These are phyloP conservation scores for Aspergillus ochraceus DNA, from an alignment of 2,329 filamentous ascomycete genomes.

Conservation along the genomic window DNA sequence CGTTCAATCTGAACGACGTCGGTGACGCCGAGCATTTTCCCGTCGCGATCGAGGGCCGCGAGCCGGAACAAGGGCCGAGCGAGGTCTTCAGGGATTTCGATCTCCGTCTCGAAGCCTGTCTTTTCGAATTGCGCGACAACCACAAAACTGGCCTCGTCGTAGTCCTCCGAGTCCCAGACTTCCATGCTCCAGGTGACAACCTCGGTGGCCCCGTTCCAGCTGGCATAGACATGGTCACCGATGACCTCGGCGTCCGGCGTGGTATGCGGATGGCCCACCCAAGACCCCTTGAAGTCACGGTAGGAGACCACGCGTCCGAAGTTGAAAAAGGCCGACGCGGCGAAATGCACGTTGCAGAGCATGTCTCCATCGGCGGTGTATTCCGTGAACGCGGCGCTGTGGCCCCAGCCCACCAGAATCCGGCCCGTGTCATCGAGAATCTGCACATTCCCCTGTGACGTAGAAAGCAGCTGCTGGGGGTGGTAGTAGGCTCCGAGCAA, in stretches of 20 bases:
- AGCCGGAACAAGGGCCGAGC: slow-evolving; percentile 17
- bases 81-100: slow-evolving; percentile 20
- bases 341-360: slow-evolving; percentile 56
- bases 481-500: slow-evolving; percentile 41
- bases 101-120: slow-evolving; percentile 33
- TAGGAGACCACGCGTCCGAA: slow-evolving; percentile 51
- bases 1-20: slow-evolving; percentile 13
- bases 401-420: slow-evolving; percentile 52
- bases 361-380: slow-evolving; percentile 51
- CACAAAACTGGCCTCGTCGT: slow-evolving; percentile 13
- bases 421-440: slow-evolving; percentile 44
- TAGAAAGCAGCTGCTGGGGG: slow-evolving; percentile 37
- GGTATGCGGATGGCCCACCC: slow-evolving; percentile 52
- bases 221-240: slow-evolving; percentile 36
- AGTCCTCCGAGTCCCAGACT: slow-evolving; percentile 14
- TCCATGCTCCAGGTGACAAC: slow-evolving; percentile 32
- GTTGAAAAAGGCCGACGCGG: slow-evolving; percentile 33
- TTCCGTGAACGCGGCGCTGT: slow-evolving; percentile 52
- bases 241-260: slow-evolving; percentile 24
- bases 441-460: slow-evolving; percentile 46
- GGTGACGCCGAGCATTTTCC: slow-evolving; percentile 18
- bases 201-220: slow-evolving; percentile 51
- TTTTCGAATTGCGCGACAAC: slow-evolving; percentile 21
- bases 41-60: slow-evolving; percentile 20
- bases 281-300: slow-evolving; percentile 55